Conservation (phyloP, 176 grass and related monocot species). For the Panicum miliaceum region DNA sequence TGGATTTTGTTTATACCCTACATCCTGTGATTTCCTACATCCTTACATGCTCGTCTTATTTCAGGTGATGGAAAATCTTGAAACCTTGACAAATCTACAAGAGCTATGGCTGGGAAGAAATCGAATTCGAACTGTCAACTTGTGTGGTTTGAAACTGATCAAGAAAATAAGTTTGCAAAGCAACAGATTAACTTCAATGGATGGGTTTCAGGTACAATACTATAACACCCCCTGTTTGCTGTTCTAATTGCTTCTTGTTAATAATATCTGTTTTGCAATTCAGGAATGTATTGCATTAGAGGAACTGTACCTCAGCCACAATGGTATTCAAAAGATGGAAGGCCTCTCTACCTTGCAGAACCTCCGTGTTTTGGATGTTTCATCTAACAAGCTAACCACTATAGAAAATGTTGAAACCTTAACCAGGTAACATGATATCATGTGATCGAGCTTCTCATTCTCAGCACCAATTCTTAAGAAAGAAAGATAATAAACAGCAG, state of each 20-base stretch:
- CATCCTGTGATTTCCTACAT: background rate
- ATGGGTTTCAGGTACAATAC: slow-evolving; percentile 79
- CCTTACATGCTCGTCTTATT: slow-evolving; percentile 37
- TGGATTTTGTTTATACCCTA: slow-evolving; percentile 3
- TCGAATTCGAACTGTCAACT: slow-evolving; percentile 72
- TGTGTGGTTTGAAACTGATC: slow-evolving; percentile 88
- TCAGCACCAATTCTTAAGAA: background rate
- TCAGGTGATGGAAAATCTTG: slow-evolving; percentile 93
- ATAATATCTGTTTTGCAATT: slow-evolving; percentile 34
- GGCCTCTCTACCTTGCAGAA: slow-evolving; percentile 82
- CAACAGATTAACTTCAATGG: slow-evolving; percentile 80
- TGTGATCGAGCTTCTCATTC: background rate
- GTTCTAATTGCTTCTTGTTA: slow-evolving; percentile 5
- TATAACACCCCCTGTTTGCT: slow-evolving; percentile 7
- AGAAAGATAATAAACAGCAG: background rate
- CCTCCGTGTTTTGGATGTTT: slow-evolving; percentile 87
- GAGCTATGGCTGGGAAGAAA: slow-evolving; percentile 96
- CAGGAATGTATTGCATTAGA: slow-evolving; percentile 80
- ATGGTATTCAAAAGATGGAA: slow-evolving; percentile 97
- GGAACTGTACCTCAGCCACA: slow-evolving; percentile 96
- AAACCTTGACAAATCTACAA: slow-evolving; percentile 75
- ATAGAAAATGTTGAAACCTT: slow-evolving; percentile 75
- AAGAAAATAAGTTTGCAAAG: slow-evolving; percentile 96
- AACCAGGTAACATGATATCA: slow-evolving; percentile 58
- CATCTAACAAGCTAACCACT: slow-evolving; percentile 80